Evolutionary conservation across 768 basidiomycete species (phyloP), one percentile per base, ranked within the genome.

Genomic region (Agrocybe pediades): DNA sequence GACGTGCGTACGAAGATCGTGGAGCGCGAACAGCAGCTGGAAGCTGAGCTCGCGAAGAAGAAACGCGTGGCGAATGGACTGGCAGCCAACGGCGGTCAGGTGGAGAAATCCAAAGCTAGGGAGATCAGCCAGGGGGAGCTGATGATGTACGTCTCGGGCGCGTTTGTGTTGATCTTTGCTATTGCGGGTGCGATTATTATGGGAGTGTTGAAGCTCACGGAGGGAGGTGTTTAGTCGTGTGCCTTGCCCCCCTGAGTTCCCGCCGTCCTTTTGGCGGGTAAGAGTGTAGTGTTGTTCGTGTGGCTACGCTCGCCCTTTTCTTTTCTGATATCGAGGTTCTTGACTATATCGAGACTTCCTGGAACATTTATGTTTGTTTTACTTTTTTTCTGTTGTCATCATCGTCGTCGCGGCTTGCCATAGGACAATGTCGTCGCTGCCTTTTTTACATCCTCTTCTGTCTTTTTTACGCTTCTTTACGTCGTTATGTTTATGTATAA

Each of bases 1-100:
- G 88, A 91, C 66, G 75, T 83, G 13, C 84, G 90, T 16, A 75
- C 84, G 2, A 68, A 68, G 3, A 74, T 89, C 24, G 69, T 81
- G 29, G 62, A 74, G 26, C 51, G 67, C 33, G 75, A 82, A 58
- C 72, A 83, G 58, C 68, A 76, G 58, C 70, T 72, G 47, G 75
- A 78, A 19, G 57, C 68, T 4, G 70, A 67, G 33, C 63, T 74
- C n/a, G 53, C 63, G 13, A 64, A 62, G 53, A 67, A 65, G 57
- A 65, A 65, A 48, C 69, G 71, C 9, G 41, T 69, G 17, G 57
- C 65, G 11, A 59, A 62, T 19, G 63, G 61, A 29, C 16, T 50
- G 19, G 16, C 9, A 7, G 15, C 29, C 41, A 52, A 49, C 44
- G 24, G 49, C 27, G 46, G 52, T 29, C 23, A 41, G 39, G 21